These are phyloP conservation scores for Fraxinus nigra DNA, from an alignment of 305 asterid genomes.

Conservation along the genomic window DNA sequence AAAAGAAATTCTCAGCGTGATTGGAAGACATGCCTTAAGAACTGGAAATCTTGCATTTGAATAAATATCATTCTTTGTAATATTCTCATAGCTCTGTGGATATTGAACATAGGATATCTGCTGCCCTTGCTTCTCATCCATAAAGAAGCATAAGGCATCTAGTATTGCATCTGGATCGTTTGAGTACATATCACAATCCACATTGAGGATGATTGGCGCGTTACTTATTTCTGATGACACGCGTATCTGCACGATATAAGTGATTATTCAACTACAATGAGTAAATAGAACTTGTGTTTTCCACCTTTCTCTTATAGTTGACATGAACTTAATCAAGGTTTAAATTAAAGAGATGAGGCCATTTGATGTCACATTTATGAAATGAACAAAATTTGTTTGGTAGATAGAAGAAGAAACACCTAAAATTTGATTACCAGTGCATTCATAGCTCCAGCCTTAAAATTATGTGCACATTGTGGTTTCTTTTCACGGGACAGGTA, in stretches of 20 bases:
- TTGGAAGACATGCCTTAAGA: conserved; percentile 30
- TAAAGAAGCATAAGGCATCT: conserved; percentile 73
- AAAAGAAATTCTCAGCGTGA: not conserved
- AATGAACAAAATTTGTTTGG: not conserved
- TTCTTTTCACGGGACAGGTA: conserved; percentile 74
- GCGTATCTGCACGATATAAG: conserved; percentile 29
- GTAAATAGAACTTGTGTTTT: not conserved
- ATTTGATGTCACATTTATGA: not conserved
- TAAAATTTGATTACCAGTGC: conserved; percentile 46
- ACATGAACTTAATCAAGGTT: not conserved
- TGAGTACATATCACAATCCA: conserved; percentile 89
- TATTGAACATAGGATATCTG: conserved; percentile 48
- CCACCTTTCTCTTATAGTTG: not conserved
- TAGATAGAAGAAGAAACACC: not conserved
- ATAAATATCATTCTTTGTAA: conserved; percentile 51
- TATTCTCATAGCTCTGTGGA: conserved; percentile 57
- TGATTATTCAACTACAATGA: not conserved
- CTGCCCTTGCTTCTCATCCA: conserved; percentile 59
- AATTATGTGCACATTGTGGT: conserved; percentile 55
- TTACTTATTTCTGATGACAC: conserved; percentile 75
- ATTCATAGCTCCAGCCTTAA: conserved; percentile 91
- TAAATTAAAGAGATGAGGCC: not conserved
- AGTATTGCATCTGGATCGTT: conserved; percentile 60
- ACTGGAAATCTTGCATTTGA: conserved; percentile 28
- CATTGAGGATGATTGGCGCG: conserved; percentile 70